These are phyloP conservation scores for Boletales sp. DNA, from an alignment of 768 basidiomycete genomes.

Conservation along the genomic window DNA sequence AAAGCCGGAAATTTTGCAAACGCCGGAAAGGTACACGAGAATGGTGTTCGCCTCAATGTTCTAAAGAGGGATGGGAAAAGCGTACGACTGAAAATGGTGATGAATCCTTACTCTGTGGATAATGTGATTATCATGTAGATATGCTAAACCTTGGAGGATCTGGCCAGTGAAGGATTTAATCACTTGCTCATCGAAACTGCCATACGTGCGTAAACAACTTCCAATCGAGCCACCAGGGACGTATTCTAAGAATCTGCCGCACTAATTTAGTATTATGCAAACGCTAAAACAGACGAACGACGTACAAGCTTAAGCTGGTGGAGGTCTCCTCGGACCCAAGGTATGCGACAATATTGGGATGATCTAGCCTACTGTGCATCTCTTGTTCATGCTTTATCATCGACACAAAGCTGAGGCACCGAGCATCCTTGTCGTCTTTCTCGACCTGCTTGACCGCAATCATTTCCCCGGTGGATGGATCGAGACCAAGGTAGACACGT, in stretches of 20 bases:
- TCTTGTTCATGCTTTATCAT: conserved; percentile 90
- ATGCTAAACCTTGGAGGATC: conserved; percentile 83
- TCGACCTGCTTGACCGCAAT: conserved; percentile 98
- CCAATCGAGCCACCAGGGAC: conserved; percentile 93
- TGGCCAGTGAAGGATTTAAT: conserved; percentile 87
- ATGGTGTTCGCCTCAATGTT: conserved; percentile 97
- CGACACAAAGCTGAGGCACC: conserved; percentile 79
- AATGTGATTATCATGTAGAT: conserved; percentile 84
- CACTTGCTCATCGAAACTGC: conserved; percentile 83
- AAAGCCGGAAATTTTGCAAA: conserved; percentile 95
- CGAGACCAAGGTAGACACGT: conserved; percentile 90
- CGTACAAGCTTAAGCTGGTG: conserved; percentile 82
- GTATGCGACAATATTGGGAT: conserved; percentile 93
- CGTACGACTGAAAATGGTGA: background rate
- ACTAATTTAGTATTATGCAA: background rate
- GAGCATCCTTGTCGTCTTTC: conserved; percentile 78
- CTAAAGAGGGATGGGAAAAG: conserved; percentile 32
- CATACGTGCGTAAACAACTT: conserved; percentile 78
- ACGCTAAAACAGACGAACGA: conserved; percentile 10
- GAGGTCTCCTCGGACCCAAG: conserved; percentile 87
- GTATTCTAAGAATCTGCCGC: conserved; percentile 86
- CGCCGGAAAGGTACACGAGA: conserved; percentile 79
- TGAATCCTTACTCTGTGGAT: conserved; percentile 69
- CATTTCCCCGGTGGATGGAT: conserved; percentile 92
- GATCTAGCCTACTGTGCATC: conserved; percentile 88